phyloP scores from a whole-genome alignment of 225 moss, liverwort and hornwort species.

The Physcomitrellopsis africana region DNA sequence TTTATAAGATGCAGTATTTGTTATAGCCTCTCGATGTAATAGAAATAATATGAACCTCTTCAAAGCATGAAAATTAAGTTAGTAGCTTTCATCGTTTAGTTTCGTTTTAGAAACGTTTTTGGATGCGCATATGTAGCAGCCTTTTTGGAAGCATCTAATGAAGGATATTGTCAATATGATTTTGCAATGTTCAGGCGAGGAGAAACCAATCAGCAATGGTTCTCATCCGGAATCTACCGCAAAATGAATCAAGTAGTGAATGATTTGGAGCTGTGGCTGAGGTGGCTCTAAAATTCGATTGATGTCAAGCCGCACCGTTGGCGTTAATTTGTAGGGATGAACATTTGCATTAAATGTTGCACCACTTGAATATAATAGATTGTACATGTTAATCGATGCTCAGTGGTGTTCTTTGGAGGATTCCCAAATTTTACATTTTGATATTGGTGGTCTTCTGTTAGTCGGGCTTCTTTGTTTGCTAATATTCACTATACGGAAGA shows the following conservation, averaged over 20 bases:
- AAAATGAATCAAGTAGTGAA: background rate
- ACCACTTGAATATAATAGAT: background rate
- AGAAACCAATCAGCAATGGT: constrained; percentile 17
- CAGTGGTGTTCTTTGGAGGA: background rate
- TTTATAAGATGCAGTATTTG: background rate
- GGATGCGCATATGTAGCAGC: background rate
- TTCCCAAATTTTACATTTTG: background rate
- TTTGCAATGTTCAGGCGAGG: constrained; percentile 31
- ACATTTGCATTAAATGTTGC: constrained; percentile 18
- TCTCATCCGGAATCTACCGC: background rate
- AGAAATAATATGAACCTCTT: background rate
- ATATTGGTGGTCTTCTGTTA: background rate
- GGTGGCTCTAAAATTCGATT: background rate
- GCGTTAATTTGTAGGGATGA: background rate
- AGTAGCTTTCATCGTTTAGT: background rate
- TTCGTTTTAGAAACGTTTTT: background rate
- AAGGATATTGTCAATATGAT: constrained; percentile 8
- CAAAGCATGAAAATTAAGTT: background rate
- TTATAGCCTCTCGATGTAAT: background rate
- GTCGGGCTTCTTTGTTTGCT: background rate
- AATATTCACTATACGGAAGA: background rate
- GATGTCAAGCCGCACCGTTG: background rate
- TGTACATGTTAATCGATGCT: constrained; percentile 25
- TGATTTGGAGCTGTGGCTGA: background rate
- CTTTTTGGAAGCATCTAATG: background rate